Base-by-base conservation (phyloP, 768 basidiomycete genomes). In the Lactarius sanguifluus region DNA sequence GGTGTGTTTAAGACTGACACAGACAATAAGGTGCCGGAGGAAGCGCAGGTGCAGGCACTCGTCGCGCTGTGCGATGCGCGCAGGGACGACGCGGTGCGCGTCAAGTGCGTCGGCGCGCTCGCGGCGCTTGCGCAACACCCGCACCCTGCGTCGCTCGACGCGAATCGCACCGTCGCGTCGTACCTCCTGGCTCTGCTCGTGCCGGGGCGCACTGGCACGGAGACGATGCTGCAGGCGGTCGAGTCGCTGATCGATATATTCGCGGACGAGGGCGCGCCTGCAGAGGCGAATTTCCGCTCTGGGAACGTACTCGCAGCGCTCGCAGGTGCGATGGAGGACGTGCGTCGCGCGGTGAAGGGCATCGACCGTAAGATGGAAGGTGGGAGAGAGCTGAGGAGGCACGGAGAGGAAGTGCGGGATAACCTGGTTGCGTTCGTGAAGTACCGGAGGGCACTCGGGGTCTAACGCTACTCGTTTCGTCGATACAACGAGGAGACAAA, bases 191-290 rank as follows among this genome's bases (percentile, higher is more conserved):
- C 85, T 20, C 76, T 89, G 23, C 78, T 91, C 16, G 70, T 76
- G 5, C 71, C 76, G 5, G 71, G 74, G 6, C 73, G 79, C 25
- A 77, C 79, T 61, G 82, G 81, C 62, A 83, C 85, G 0, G 92
- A 95, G 73, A 83, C 89, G 0, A 79, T 90, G 61, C 81, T 97
- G 30, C 92, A 95, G 72, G 85, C 86, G 1, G 80, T 84, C 10
- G 93, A 94, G 16, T 91, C 91, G 30, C 79, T 97, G 55, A 91
- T 97, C 65, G 95, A 97, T 74, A 92, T 96, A 60, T 98, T 91
- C 75, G 92, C 94, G 4, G 95, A 98, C 77, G 95, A 98, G 76
- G 81, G 77, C 9, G 75, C 85, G 62, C 82, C 88, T 0, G 94
- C 91, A 73, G 95, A 98, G 74, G 73, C 85, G 64, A 92, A 92